These are phyloP conservation scores for Phytophthora cactorum DNA, from an alignment of 352 stramenopile genomes.

Conservation along the genomic window DNA sequence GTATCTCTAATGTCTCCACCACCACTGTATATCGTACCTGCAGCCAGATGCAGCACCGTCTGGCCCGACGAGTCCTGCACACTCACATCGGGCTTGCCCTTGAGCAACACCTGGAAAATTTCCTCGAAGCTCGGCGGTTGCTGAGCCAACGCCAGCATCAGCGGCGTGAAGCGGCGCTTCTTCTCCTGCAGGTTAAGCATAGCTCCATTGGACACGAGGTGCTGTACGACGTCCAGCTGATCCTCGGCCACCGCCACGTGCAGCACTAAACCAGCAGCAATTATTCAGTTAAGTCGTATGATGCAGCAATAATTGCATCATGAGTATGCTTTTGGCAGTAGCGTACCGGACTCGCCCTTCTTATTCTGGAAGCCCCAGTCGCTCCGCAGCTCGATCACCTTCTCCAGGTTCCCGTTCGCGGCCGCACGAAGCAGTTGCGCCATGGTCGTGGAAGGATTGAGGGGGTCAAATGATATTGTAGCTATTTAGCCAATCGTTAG, in stretches of 20 bases:
- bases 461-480: background rate
- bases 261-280: slow-evolving; percentile 42
- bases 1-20: background rate
- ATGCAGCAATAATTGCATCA: background rate
- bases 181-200: slow-evolving; percentile 78
- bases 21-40: slow-evolving; percentile 32
- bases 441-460: slow-evolving; percentile 27
- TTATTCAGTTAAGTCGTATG: background rate
- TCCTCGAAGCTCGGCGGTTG: slow-evolving; percentile 70
- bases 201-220: slow-evolving; percentile 72
- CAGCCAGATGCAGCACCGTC: slow-evolving; percentile 68
- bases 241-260: slow-evolving; percentile 78
- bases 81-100: slow-evolving; percentile 72
- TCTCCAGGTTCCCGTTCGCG: slow-evolving; percentile 75
- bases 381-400: slow-evolving; percentile 68
- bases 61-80: slow-evolving; percentile 70
- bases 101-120: slow-evolving; percentile 69
- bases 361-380: slow-evolving; percentile 85
- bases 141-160: slow-evolving; percentile 80
- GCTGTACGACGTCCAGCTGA: slow-evolving; percentile 72
- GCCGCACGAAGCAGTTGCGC: slow-evolving; percentile 55
- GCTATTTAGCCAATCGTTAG: slow-evolving; percentile 9
- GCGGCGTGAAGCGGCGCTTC: slow-evolving; percentile 76
- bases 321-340: background rate
- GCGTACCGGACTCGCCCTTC: slow-evolving; percentile 77